Evolutionary conservation across 2,329 filamentous ascomycete species (phyloP).

Genomic region (Bipolaris sorokiniana): DNA sequence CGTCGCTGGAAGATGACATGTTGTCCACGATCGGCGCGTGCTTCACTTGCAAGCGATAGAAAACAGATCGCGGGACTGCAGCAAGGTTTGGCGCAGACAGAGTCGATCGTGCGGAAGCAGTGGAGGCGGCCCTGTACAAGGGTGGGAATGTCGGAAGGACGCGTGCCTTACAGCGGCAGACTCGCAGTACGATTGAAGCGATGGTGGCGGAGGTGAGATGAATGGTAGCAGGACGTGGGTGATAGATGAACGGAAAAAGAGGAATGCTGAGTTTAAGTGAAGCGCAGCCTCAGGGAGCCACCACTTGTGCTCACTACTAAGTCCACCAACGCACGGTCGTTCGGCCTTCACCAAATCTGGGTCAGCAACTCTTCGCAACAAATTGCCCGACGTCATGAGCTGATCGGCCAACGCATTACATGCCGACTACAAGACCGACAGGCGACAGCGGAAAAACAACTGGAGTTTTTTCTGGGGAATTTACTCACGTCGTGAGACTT

Average conservation of each 20-base stretch:
- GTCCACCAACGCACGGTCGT: conserved; percentile 30
- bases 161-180: conserved; percentile 25
- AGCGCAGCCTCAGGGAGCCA: conserved; percentile 31
- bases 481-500: not conserved
- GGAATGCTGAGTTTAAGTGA: conserved; percentile 44
- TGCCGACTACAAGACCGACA: not conserved
- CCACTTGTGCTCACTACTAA: conserved; percentile 26
- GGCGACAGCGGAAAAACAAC: not conserved
- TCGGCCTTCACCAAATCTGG: conserved; percentile 33
- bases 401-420: not conserved
- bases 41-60: conserved; percentile 28
- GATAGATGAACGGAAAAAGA: conserved; percentile 31
- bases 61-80: conserved; percentile 35
- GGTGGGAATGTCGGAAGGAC: conserved; percentile 16
- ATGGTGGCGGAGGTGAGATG: conserved; percentile 27
- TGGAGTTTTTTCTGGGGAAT: not conserved
- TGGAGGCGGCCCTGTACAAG: conserved; percentile 28
- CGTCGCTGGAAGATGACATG: conserved; percentile 78
- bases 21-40: conserved; percentile 32
- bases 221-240: conserved; percentile 15
- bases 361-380: conserved; percentile 32
- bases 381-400: conserved; percentile 18
- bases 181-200: conserved; percentile 21
- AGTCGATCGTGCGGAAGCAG: conserved; percentile 34
- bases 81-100: conserved; percentile 38